Percentiles rank a stretch among this genome's conserved stretches.
Evolutionary conservation across 2,329 filamentous ascomycete species (phyloP).

Genomic region (Lasiodiplodia citricola): DNA sequence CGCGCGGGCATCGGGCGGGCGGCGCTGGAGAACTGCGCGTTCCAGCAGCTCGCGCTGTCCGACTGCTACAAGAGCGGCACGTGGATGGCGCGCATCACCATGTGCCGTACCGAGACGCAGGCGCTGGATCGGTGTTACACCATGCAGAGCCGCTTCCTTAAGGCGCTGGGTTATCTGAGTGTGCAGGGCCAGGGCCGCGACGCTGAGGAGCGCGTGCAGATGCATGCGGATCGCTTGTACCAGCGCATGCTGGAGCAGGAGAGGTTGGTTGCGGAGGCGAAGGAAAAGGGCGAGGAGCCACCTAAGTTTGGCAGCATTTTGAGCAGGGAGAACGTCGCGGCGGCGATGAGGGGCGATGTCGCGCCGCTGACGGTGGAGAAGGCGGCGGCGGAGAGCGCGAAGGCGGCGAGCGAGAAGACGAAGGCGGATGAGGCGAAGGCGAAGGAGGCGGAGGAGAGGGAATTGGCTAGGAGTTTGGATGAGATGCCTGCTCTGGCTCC

Average conservation of each 20-base stretch:
- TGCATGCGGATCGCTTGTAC: constrained; percentile 92
- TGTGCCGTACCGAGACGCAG: constrained; percentile 80
- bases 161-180: constrained; percentile 84
- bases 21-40: constrained; percentile 89
- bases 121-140: constrained; percentile 86
- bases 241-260: constrained; percentile 87
- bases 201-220: constrained; percentile 83
- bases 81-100: constrained; percentile 70
- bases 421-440: constrained; percentile 23
- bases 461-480: constrained; percentile 30
- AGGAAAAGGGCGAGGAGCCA: constrained; percentile 57
- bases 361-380: neutral
- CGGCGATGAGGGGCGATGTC: constrained; percentile 11
- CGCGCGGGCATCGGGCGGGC: constrained; percentile 77
- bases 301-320: constrained; percentile 65
- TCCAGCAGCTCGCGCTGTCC: constrained; percentile 83
- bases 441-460: constrained; percentile 40
- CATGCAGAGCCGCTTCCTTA: constrained; percentile 89
- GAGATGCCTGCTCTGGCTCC: constrained; percentile 41
- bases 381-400: neutral
- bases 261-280: constrained; percentile 71
- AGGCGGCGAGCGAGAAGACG: neutral
- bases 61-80: constrained; percentile 77
- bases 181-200: constrained; percentile 68
- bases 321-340: constrained; percentile 36